These are phyloP conservation scores for Neofusicoccum sp. DNA, from an alignment of 2,329 filamentous ascomycete genomes.

Conservation along the genomic window DNA sequence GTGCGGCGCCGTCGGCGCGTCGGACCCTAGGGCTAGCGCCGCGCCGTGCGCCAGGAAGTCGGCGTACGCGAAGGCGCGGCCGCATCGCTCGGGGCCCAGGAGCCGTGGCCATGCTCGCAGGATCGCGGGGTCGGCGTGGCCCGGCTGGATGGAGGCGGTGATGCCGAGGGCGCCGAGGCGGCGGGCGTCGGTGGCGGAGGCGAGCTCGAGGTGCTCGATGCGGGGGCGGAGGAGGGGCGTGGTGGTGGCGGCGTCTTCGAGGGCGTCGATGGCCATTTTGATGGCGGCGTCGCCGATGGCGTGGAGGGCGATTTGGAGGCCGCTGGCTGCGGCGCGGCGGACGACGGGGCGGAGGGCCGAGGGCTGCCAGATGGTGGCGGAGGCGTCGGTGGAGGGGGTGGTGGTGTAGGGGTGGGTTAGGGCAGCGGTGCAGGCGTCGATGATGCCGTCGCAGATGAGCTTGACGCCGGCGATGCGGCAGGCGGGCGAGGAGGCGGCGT, in stretches of 20 bases:
- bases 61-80: constrained; percentile 61
- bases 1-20: constrained; percentile 60
- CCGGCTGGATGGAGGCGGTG: constrained; percentile 89
- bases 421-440: constrained; percentile 64
- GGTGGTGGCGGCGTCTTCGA: constrained; percentile 40
- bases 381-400: constrained; percentile 45
- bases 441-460: constrained; percentile 63
- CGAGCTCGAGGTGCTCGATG: constrained; percentile 65
- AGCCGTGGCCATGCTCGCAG: constrained; percentile 60
- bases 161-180: constrained; percentile 60
- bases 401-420: constrained; percentile 58
- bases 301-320: constrained; percentile 62
- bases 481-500: constrained; percentile 45
- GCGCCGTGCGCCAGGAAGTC: constrained; percentile 59
- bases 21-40: constrained; percentile 56
- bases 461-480: constrained; percentile 61
- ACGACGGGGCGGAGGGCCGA: constrained; percentile 56
- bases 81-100: constrained; percentile 54
- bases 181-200: constrained; percentile 53
- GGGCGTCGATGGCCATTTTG: constrained; percentile 56
- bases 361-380: constrained; percentile 53
- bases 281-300: constrained; percentile 64
- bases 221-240: constrained; percentile 50
- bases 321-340: constrained; percentile 51
- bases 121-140: constrained; percentile 76